Evolutionary conservation across 2,329 filamentous ascomycete genomes (phyloP).

Genomic region (Exophiala sp.): DNA sequence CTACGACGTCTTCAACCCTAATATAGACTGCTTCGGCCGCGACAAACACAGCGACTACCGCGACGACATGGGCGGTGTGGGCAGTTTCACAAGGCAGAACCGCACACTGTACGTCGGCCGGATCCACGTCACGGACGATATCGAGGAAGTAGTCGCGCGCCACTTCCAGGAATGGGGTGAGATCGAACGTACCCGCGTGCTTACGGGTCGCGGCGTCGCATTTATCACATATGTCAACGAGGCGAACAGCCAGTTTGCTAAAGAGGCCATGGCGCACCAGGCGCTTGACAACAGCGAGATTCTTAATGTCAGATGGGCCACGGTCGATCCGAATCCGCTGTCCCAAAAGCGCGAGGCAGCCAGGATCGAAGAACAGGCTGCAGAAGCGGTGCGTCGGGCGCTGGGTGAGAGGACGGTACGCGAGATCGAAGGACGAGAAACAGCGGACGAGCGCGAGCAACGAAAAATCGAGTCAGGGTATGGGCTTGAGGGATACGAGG

Average conservation of each 20-base stretch:
- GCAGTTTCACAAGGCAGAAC: constrained; percentile 90
- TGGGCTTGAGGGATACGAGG: constrained; percentile 85
- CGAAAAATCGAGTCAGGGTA: constrained; percentile 80
- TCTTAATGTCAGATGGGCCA: constrained; percentile 95
- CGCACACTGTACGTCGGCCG: constrained; percentile 88
- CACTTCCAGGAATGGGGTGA: constrained; percentile 98
- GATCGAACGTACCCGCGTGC: constrained; percentile 79
- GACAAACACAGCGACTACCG: constrained; percentile 92
- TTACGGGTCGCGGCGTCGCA: constrained; percentile 84
- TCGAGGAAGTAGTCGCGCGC: constrained; percentile 89
- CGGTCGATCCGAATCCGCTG: constrained; percentile 90
- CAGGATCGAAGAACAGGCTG: constrained; percentile 90
- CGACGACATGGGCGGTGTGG: constrained; percentile 97
- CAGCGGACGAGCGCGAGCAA: constrained; percentile 79
- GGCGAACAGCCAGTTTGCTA: constrained; percentile 83
- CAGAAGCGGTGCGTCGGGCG: constrained; percentile 84
- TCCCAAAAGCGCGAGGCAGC: constrained; percentile 88
- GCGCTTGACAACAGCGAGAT: constrained; percentile 86
- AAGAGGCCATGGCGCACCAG: constrained; percentile 95
- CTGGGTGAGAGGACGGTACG: constrained; percentile 87
- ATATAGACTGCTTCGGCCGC: constrained; percentile 90
- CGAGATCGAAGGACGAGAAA: constrained; percentile 88
- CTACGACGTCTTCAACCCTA: constrained; percentile 87
- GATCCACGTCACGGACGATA: constrained; percentile 94
- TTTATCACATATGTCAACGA: constrained; percentile 95